A percentile compares a stretch with the other conserved stretches of the same genome.
phyloP scores from a whole-genome alignment of 108 stramenopile genomes.

The Discostella pseudostelligera region DNA sequence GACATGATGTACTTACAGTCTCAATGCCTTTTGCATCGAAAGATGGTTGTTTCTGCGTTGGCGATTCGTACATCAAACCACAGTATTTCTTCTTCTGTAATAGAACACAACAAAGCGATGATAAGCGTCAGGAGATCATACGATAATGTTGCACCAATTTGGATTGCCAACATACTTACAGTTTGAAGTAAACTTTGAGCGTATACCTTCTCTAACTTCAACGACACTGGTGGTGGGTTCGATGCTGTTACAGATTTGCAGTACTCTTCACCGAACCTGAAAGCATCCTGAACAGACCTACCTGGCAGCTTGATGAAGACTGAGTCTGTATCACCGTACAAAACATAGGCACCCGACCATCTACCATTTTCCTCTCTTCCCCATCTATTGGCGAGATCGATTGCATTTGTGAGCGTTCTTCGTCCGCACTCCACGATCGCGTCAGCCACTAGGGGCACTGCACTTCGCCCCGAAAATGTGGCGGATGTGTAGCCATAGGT shows the following conservation, averaged over 20 bases:
- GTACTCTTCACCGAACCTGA: conserved; percentile 90
- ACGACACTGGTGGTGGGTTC: conserved; percentile 90
- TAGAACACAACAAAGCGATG: not conserved
- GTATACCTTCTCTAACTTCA: conserved; percentile 98
- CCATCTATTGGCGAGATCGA: conserved; percentile 81
- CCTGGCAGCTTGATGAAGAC: conserved; percentile 94
- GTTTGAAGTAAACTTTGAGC: conserved; percentile 84
- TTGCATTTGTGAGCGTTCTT: conserved; percentile 82
- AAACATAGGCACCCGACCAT: conserved; percentile 83
- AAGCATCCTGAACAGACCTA: conserved; percentile 82
- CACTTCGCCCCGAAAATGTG: conserved; percentile 94
- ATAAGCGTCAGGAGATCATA: not conserved
- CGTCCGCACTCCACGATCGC: conserved; percentile 95
- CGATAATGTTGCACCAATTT: too few species aligned
- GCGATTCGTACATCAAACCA: conserved; percentile 87
- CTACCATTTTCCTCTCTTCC: conserved; percentile 54
- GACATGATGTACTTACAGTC: too few species aligned
- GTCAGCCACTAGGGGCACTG: conserved; percentile 94
- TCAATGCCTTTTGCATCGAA: conserved; percentile 91
- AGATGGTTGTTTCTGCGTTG: conserved; percentile 60
- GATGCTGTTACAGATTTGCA: conserved; percentile 78
- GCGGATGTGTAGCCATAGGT: conserved; percentile 97
- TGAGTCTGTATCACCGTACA: conserved; percentile 91
- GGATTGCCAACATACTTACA: too few species aligned
- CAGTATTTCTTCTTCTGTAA: conserved; percentile 85